phyloP scores from a whole-genome alignment of 345 rosid species.

The Aquilaria malaccensis region DNA sequence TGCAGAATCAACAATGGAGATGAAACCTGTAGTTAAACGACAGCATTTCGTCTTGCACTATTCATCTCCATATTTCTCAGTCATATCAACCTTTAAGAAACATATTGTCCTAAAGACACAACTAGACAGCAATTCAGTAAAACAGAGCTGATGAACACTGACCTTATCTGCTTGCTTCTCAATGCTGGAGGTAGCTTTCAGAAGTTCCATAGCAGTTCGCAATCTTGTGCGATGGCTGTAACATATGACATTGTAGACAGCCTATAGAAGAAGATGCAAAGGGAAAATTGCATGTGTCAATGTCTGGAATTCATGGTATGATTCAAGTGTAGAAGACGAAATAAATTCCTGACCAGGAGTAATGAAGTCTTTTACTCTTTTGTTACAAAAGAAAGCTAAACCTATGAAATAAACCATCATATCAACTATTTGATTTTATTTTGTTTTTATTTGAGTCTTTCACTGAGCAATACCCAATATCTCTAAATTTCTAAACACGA shows the following conservation, averaged over 20 bases:
- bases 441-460: not conserved
- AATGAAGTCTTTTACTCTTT: too few species aligned
- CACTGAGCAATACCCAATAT: not conserved
- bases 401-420: too few species aligned
- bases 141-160: constrained; percentile 3
- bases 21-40: constrained; percentile 45
- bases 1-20: constrained; percentile 82
- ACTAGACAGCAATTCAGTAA: not conserved
- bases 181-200: constrained; percentile 63
- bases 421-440: not conserved
- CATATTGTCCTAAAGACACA: not conserved
- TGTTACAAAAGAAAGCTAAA: too few species aligned
- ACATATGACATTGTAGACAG: constrained; percentile 67
- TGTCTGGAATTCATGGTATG: too few species aligned
- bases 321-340: too few species aligned
- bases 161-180: constrained; percentile 68
- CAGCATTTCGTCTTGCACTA: not conserved
- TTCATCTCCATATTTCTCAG: not conserved
- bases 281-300: too few species aligned
- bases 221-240: constrained; percentile 52
- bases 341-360: too few species aligned
- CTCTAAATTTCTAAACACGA: too few species aligned
- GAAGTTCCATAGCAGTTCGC: constrained; percentile 73
- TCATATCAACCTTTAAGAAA: not conserved
- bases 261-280: constrained; percentile 31